phyloP scores from a whole-genome alignment of 768 basidiomycete genomes.

The Psilocybe sp. region DNA sequence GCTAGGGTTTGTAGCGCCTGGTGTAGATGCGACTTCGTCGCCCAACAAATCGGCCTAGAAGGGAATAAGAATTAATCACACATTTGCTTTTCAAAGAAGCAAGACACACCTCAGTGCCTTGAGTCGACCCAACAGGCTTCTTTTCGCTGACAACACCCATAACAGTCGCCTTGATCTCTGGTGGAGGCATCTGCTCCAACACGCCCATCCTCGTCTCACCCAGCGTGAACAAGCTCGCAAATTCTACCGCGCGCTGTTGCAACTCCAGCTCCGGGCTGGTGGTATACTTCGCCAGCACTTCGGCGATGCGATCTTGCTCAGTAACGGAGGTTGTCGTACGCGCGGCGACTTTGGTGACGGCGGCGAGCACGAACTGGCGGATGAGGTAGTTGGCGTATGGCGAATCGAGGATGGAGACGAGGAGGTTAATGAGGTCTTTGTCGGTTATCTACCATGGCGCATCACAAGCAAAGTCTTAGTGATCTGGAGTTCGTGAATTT shows the following conservation, averaged over 20 bases:
- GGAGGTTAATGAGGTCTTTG: conserved; percentile 80
- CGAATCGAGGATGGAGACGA: conserved; percentile 85
- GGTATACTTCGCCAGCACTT: conserved; percentile 76
- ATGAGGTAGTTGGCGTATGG: conserved; percentile 91
- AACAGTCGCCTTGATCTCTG: conserved; percentile 95
- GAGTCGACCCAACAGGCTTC: conserved; percentile 91
- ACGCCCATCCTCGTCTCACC: conserved; percentile 81
- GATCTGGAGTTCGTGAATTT: too few species aligned
- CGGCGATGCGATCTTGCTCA: conserved; percentile 79
- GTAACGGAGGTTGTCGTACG: conserved; percentile 61
- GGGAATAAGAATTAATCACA: conserved; percentile 6
- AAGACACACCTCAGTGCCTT: conserved; percentile 64
- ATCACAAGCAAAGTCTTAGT: neutral
- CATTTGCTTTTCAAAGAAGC: conserved; percentile 5
- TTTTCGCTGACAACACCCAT: conserved; percentile 95
- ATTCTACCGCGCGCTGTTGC: conserved; percentile 95
- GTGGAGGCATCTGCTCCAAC: conserved; percentile 97
- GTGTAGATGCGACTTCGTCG: conserved; percentile 57
- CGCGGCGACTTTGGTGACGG: conserved; percentile 87
- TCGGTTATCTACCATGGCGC: conserved; percentile 58
- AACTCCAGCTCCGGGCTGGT: conserved; percentile 91
- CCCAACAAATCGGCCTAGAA: conserved; percentile 76
- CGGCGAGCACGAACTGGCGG: conserved; percentile 89
- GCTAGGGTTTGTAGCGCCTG: conserved; percentile 39
- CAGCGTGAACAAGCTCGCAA: conserved; percentile 77